Percentiles rank a stretch among this genome's conserved stretches.
Conservation (phyloP, 2,329 filamentous ascomycete species). For the Didymella glomerata region DNA sequence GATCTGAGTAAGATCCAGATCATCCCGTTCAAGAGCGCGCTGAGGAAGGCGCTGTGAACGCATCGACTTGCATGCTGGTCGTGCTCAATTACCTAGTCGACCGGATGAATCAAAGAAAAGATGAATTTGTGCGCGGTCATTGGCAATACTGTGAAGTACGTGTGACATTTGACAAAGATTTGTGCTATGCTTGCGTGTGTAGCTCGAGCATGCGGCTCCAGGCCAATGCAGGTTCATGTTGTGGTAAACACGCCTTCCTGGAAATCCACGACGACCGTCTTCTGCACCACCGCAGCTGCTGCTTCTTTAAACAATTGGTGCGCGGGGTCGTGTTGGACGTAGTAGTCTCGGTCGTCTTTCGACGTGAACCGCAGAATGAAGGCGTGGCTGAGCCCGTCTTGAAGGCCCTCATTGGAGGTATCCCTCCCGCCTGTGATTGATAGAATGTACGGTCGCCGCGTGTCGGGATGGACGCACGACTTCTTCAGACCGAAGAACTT, state of each 20-base stretch:
- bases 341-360: conserved; percentile 55
- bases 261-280: conserved; percentile 54
- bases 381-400: conserved; percentile 56
- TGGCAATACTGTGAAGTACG: too few relatives aligned
- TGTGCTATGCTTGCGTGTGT: too few relatives aligned
- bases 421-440: conserved; percentile 46
- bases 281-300: conserved; percentile 47
- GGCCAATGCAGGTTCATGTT: too few relatives aligned
- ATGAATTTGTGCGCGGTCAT: too few relatives aligned
- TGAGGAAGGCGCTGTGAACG: conserved; percentile 56
- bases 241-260: conserved; percentile 46
- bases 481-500: conserved; percentile 45
- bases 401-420: conserved; percentile 45
- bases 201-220: conserved; percentile 1
- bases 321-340: conserved; percentile 52
- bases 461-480: conserved; percentile 40
- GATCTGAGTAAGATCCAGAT: conserved; percentile 65
- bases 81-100: too few relatives aligned
- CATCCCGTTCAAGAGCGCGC: conserved; percentile 58
- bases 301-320: conserved; percentile 52
- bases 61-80: too few relatives aligned
- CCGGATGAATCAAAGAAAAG: too few relatives aligned
- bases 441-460: conserved; percentile 38
- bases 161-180: too few relatives aligned
- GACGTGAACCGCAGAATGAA: conserved; percentile 55